phyloP scores from a whole-genome alignment of 2,329 filamentous ascomycete species.

The Cytospora chrysosperma region DNA sequence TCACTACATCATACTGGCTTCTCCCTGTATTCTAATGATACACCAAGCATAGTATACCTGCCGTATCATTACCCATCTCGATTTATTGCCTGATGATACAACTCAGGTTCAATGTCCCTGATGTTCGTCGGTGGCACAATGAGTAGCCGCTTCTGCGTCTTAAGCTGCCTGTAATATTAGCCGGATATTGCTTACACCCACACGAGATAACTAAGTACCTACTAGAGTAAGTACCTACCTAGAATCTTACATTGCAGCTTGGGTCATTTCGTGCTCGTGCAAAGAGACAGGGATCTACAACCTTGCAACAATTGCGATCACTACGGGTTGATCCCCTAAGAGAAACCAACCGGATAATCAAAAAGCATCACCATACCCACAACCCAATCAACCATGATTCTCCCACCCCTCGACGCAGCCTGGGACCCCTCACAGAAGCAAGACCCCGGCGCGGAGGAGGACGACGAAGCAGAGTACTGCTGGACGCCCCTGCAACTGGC shows the following conservation, averaged over 20 bases:
- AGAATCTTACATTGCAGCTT: background rate
- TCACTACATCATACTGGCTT: no score
- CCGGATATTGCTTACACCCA: background rate
- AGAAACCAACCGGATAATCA: background rate
- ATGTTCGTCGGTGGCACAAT: background rate
- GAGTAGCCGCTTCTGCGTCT: background rate
- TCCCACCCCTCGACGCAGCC: constrained; percentile 1
- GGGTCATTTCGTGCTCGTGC: background rate
- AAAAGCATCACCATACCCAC: background rate
- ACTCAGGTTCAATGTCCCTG: no score
- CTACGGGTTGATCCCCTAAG: no score
- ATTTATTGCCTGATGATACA: no score
- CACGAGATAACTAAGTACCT: no score
- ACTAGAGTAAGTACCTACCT: background rate
- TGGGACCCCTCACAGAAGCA: constrained; percentile 8
- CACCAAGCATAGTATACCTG: background rate
- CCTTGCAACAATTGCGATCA: background rate
- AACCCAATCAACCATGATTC: background rate
- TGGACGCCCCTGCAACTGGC: constrained; percentile 39
- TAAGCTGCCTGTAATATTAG: background rate
- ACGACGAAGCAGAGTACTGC: constrained; percentile 17
- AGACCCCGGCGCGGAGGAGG: constrained; percentile 1
- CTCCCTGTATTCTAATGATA: background rate
- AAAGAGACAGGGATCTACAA: background rate
- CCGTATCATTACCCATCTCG: background rate